phyloP scores from a whole-genome alignment of 805 yeast genomes.

The Pichia rugopelliculosa region DNA sequence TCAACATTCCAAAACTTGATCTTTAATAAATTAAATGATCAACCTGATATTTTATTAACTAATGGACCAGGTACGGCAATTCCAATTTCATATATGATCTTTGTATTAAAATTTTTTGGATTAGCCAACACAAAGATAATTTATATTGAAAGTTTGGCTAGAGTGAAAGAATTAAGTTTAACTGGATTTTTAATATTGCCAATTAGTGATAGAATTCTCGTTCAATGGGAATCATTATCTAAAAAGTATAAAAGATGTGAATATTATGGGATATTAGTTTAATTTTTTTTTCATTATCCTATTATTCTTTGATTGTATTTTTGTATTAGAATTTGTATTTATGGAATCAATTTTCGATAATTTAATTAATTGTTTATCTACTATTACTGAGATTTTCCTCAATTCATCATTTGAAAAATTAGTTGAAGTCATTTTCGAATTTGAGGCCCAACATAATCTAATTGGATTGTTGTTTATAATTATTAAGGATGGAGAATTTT shows the following conservation, averaged over 20 bases:
- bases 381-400: constrained; percentile 41
- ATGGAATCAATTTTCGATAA: constrained; percentile 37
- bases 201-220: constrained; percentile 68
- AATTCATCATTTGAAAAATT: constrained; percentile 39
- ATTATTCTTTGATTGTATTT: neutral
- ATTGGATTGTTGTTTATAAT: constrained; percentile 36
- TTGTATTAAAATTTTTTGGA: constrained; percentile 42
- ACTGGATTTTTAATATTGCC: constrained; percentile 70
- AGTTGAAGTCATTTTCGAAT: constrained; percentile 25
- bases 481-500: constrained; percentile 26
- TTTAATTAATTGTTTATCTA: constrained; percentile 45
- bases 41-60: constrained; percentile 31
- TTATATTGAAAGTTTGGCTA: constrained; percentile 81
- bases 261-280: constrained; percentile 72
- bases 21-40: neutral
- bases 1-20: constrained; percentile 16
- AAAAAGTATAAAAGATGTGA: constrained; percentile 51
- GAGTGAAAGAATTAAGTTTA: constrained; percentile 68
- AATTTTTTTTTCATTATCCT: neutral
- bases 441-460: constrained; percentile 50
- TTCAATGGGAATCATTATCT: constrained; percentile 76
- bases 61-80: constrained; percentile 86
- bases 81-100: constrained; percentile 54
- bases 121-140: constrained; percentile 48
- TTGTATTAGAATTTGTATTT: neutral